Conservation (phyloP, 83 land plant species). For the Picea abies region DNA sequence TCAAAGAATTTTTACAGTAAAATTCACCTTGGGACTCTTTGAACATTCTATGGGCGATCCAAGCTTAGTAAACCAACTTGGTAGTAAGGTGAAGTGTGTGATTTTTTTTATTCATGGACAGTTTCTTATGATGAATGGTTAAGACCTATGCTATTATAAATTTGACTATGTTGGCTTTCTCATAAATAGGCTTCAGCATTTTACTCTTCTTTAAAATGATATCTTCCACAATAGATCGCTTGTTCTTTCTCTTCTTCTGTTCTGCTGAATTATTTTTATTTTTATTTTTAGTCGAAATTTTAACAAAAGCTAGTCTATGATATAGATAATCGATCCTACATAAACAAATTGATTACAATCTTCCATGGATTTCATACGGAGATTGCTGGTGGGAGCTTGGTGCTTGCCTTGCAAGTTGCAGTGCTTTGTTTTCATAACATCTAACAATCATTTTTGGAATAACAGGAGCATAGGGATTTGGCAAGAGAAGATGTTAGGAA, state of each 20-base stretch:
- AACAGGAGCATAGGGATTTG: too few species aligned
- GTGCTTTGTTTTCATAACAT: not conserved
- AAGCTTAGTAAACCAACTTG: not conserved
- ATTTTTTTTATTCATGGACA: conserved; percentile 24
- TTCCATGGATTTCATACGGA: too few species aligned
- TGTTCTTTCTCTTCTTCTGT: conserved; percentile 20
- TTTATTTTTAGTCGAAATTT: not conserved
- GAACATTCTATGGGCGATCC: conserved; percentile 49
- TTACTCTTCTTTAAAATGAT: conserved; percentile 27
- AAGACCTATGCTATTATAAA: too few species aligned
- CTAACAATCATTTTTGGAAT: not conserved
- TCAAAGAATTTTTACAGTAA: conserved; percentile 23
- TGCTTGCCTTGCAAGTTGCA: not conserved
- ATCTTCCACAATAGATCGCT: conserved; percentile 26
- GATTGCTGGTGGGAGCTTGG: too few species aligned
- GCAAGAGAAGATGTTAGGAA: too few species aligned
- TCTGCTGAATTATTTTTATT: not conserved
- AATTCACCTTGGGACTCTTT: conserved; percentile 61
- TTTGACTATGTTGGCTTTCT: too few species aligned
- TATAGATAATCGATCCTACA: too few species aligned
- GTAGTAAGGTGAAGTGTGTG: conserved; percentile 31
- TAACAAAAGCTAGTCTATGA: not conserved
- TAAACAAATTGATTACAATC: too few species aligned
- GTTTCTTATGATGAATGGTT: too few species aligned
- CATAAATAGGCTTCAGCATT: conserved; percentile 34